phyloP scores from a whole-genome alignment of 306 rosid genomes.

The Quercus mongolica region DNA sequence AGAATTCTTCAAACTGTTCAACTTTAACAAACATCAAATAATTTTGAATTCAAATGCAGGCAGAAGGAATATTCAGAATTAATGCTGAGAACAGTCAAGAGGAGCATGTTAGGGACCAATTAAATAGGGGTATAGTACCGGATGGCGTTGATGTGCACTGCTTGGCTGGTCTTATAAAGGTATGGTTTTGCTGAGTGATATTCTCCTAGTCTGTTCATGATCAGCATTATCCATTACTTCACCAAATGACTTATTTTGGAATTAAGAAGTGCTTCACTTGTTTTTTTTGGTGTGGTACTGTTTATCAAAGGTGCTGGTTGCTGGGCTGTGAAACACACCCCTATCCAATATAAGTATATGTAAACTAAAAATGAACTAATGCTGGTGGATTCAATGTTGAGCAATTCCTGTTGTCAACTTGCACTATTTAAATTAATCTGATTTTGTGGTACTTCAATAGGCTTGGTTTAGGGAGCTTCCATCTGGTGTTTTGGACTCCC shows the following conservation, averaged over 20 bases:
- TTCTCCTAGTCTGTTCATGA: neutral
- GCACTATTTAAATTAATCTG: constrained; percentile 18
- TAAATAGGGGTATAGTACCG: constrained; percentile 79
- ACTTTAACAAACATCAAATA: constrained; percentile 17
- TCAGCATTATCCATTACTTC: neutral
- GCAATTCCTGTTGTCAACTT: neutral
- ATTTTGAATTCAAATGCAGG: constrained; percentile 47
- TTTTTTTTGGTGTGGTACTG: neutral
- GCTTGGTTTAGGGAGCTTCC: constrained; percentile 99
- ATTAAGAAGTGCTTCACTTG: neutral
- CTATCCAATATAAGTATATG: neutral
- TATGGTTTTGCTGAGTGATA: constrained; percentile 14
- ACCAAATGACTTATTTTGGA: neutral
- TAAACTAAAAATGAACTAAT: no score
- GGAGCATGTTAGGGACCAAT: constrained; percentile 84
- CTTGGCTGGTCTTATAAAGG: constrained; percentile 97
- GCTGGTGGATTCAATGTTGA: neutral
- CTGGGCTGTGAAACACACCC: neutral
- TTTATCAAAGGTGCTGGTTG: neutral
- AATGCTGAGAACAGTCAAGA: constrained; percentile 93
- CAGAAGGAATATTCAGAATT: constrained; percentile 98
- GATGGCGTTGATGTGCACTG: constrained; percentile 85
- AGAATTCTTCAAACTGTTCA: constrained; percentile 14
- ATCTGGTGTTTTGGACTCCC: constrained; percentile 82
- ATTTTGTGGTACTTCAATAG: constrained; percentile 35